Conservation (phyloP, 345 rosid species). For the Melastoma malabathricum region DNA sequence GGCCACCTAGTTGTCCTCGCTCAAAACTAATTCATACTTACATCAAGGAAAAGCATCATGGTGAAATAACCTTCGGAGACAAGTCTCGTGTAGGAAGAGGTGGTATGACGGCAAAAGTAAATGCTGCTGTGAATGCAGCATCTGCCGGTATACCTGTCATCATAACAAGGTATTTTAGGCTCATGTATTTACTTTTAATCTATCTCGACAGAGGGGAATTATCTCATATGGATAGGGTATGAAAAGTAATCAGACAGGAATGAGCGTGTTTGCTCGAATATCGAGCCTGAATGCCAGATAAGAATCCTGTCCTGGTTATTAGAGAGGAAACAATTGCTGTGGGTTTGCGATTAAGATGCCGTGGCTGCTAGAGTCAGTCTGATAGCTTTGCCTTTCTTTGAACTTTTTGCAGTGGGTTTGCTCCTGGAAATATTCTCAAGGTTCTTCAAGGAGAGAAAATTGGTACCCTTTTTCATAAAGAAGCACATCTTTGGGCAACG, state of each 20-base stretch:
- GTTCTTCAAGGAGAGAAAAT: conserved; percentile 78
- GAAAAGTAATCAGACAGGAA: no score
- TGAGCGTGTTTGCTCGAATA: no score
- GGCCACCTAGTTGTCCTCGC: conserved; percentile 85
- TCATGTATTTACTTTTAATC: no score
- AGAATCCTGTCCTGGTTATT: no score
- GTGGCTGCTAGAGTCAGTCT: no score
- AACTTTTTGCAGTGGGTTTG: conserved; percentile 49
- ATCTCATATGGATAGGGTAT: no score
- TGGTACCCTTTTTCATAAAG: conserved; percentile 89
- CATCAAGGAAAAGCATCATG: conserved; percentile 63
- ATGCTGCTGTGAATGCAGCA: conserved; percentile 91
- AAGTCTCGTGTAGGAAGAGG: conserved; percentile 99
- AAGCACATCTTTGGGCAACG: conserved; percentile 64
- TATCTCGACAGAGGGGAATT: no score
- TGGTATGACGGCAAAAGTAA: conserved; percentile 97
- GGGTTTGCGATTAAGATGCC: no score
- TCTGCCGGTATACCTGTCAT: conserved; percentile 86
- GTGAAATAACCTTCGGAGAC: conserved; percentile 90
- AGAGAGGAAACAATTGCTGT: no score
- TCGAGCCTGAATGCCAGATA: no score
- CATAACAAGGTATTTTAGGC: conserved; percentile 60
- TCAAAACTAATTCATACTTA: conserved; percentile 87
- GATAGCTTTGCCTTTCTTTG: not conserved
- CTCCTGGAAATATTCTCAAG: conserved; percentile 57